Conservation (phyloP, 805 yeast genomes). For the Candida ovalis region DNA sequence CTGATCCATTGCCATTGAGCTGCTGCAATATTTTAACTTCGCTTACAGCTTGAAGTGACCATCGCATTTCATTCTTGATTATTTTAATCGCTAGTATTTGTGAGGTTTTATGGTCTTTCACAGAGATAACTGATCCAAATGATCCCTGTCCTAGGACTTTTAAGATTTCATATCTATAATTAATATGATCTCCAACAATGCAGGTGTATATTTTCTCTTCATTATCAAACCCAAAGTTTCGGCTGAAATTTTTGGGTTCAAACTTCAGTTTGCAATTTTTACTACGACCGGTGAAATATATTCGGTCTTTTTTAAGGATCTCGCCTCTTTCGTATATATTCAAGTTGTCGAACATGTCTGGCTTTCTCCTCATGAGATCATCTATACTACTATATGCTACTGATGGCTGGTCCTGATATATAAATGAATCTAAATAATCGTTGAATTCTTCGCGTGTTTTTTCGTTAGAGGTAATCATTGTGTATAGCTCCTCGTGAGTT, state of each 20-base stretch:
- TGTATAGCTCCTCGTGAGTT: conserved; percentile 9
- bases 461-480: conserved; percentile 3
- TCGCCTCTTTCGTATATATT: conserved; percentile 62
- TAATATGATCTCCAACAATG: conserved; percentile 63
- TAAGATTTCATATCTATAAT: conserved; percentile 65
- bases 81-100: conserved; percentile 68
- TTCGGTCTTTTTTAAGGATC: conserved; percentile 41
- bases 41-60: conserved; percentile 73
- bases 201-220: conserved; percentile 56
- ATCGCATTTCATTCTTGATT: conserved; percentile 66
- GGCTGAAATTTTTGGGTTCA: conserved; percentile 36
- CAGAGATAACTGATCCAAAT: conserved; percentile 73
- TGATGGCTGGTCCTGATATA: conserved; percentile 1
- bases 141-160: conserved; percentile 70
- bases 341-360: conserved; percentile 27
- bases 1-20: conserved; percentile 28
- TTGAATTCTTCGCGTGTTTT: conserved; percentile 7
- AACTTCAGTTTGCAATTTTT: conserved; percentile 24
- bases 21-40: conserved; percentile 66
- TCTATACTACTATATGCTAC: conserved; percentile 9
- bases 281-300: conserved; percentile 48
- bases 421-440: conserved; percentile 2
- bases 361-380: conserved; percentile 16
- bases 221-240: conserved; percentile 74
- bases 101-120: conserved; percentile 61